Evolutionary conservation across 768 basidiomycete species (phyloP).

Genomic region (Naganishia friedmannii): DNA sequence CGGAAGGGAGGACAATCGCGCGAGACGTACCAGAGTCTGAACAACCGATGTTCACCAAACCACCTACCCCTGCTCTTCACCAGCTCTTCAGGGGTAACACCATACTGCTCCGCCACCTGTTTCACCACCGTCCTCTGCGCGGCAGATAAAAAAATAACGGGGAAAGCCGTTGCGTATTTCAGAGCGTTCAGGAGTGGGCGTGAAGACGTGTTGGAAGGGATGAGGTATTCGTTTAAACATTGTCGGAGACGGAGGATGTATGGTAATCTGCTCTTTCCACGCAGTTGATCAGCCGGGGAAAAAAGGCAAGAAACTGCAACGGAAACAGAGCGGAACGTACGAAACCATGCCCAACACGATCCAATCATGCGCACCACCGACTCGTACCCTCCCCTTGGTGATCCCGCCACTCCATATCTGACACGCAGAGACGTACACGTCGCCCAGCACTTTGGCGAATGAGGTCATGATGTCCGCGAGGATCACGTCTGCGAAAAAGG

Average conservation of each 20-base stretch:
- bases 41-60: constrained; percentile 74
- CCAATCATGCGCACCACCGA: constrained; percentile 68
- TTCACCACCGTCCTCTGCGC: constrained; percentile 71
- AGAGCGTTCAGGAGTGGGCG: constrained; percentile 84
- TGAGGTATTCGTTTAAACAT: constrained; percentile 76
- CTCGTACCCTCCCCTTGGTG: constrained; percentile 63
- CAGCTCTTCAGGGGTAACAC: constrained; percentile 49
- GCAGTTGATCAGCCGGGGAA: no score
- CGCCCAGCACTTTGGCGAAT: constrained; percentile 92
- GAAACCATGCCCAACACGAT: constrained; percentile 81
- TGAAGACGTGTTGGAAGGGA: constrained; percentile 63
- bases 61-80: constrained; percentile 54
- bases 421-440: constrained; percentile 80
- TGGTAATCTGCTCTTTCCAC: constrained; percentile 62
- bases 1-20: neutral
- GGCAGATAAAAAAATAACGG: constrained; percentile 90
- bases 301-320: neutral
- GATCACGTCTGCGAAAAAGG: constrained; percentile 87
- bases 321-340: constrained; percentile 56
- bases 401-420: constrained; percentile 85
- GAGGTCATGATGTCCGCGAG: constrained; percentile 95
- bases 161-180: constrained; percentile 95
- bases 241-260: constrained; percentile 91
- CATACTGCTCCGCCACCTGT: constrained; percentile 61
- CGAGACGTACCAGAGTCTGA: constrained; percentile 72